A percentile compares a stretch with the other conserved stretches of the same genome.
phyloP scores from a whole-genome alignment of 257 asterid genomes.

The Solanum megistacrolobum region DNA sequence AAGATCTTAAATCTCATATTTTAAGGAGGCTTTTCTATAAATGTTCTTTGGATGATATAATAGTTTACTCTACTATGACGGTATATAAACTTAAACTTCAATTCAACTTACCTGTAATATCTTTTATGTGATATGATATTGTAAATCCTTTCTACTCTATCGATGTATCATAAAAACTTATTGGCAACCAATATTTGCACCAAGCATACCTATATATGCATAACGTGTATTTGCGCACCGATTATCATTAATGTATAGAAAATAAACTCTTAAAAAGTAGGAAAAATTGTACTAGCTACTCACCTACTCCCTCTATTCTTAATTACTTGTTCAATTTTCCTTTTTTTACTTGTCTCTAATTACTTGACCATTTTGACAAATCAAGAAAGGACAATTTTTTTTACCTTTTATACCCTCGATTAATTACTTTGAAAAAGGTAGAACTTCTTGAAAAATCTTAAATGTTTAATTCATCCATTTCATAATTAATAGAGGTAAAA shows the following conservation, averaged over 20 bases:
- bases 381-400: no score
- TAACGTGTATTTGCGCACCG: neutral
- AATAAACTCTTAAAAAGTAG: neutral
- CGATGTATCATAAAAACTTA: neutral
- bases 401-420: no score
- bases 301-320: no score
- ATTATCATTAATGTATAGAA: neutral
- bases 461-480: no score
- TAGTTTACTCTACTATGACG: neutral
- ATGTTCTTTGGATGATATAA: neutral
- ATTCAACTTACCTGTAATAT: no score
- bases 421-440: no score
- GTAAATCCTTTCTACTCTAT: neutral
- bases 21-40: neutral
- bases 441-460: no score
- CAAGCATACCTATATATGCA: neutral
- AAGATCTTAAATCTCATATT: no score
- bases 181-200: neutral
- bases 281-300: neutral
- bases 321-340: no score
- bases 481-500: no score
- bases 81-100: neutral
- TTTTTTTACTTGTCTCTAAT: no score
- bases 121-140: neutral
- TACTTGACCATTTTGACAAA: no score